Evolutionary conservation across 495 filamentous ascomycete species (phyloP), one percentile per base, ranked within the genome.

Genomic region (Venustampulla echinocandica): DNA sequence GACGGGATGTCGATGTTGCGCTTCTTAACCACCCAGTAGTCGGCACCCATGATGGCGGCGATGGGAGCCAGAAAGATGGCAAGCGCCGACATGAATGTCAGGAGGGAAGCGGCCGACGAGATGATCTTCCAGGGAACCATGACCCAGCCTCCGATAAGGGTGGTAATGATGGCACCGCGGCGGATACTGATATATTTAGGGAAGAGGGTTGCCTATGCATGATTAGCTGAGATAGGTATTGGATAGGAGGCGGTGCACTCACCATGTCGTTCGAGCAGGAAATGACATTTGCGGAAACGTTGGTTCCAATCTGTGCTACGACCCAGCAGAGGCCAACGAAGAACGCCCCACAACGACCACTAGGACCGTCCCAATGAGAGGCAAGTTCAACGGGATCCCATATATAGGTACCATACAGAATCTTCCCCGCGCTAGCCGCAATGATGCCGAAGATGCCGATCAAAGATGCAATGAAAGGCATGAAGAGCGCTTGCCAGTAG

Each of bases 41-140:
- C 73, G 35, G 64, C 64, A 40, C 63, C 64, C 23, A 72, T 57
- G 49, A 75, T 68, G 17, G 67, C 70, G 2, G 69, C 67, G 43
- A 75, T 68, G 5, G 68, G 68, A 13, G 66, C 65, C 5, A 71
- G 59, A 59, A 69, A 71, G 47, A 69, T 67, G 14, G 63, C 65
- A 6, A 68, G 58, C 28, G 61, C 61, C 10, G 56, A 51, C 77
- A 82, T 78, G 64, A 82, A 82, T 37, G 64, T 71, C 1, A 82
- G 63, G 44, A 82, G 74, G 13, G 68, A 75, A 10, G 66, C 67
- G 11, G 78, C 78, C 0, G 69, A 74, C 38, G 64, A 68, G 36
- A 81, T 70, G 59, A 82, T 82, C 59, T 76, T 78, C 78, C 78
- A 82, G 9, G 77, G 76, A 4, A 78, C 75, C 47, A 82, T 71